phyloP scores from a whole-genome alignment of 208 protist species.

The Lotmaria passim region DNA sequence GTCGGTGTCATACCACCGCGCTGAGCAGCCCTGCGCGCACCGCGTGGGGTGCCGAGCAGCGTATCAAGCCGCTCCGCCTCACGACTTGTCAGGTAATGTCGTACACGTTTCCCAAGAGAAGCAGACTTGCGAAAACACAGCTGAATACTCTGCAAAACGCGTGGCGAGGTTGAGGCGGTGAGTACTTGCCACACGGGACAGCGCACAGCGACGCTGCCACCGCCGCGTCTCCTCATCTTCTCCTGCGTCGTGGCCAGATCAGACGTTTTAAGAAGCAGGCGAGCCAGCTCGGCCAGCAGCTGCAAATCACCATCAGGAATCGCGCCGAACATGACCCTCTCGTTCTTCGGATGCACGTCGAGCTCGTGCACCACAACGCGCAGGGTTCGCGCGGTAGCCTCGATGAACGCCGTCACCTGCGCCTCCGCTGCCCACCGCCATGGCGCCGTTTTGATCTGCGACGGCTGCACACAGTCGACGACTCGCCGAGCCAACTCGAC shows the following conservation, averaged over 20 bases:
- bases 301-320: slow-evolving; percentile 20
- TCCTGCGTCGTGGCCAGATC: slow-evolving; percentile 13
- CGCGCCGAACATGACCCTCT: slow-evolving; percentile 33
- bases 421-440: slow-evolving; percentile 30
- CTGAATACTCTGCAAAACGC: slow-evolving; percentile 22
- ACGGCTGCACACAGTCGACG: slow-evolving; percentile 22
- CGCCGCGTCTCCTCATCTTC: not conserved
- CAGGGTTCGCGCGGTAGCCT: slow-evolving; percentile 6
- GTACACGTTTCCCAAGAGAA: slow-evolving; percentile 50
- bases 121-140: slow-evolving; percentile 38
- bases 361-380: slow-evolving; percentile 23
- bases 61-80: slow-evolving; percentile 39
- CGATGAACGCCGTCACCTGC: slow-evolving; percentile 4
- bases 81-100: slow-evolving; percentile 33
- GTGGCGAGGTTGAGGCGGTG: slow-evolving; percentile 20
- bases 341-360: slow-evolving; percentile 23
- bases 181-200: slow-evolving; percentile 25
- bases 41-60: slow-evolving; percentile 4
- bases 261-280: slow-evolving; percentile 14
- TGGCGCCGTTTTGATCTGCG: slow-evolving; percentile 3
- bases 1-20: not conserved
- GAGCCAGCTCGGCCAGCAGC: slow-evolving; percentile 24
- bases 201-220: not conserved
- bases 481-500: slow-evolving; percentile 26
- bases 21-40: not conserved